Evolutionary conservation across 2,329 filamentous ascomycete species (phyloP), one percentile per base, ranked within the genome.

Genomic region (Talaromyces funiculosus): DNA sequence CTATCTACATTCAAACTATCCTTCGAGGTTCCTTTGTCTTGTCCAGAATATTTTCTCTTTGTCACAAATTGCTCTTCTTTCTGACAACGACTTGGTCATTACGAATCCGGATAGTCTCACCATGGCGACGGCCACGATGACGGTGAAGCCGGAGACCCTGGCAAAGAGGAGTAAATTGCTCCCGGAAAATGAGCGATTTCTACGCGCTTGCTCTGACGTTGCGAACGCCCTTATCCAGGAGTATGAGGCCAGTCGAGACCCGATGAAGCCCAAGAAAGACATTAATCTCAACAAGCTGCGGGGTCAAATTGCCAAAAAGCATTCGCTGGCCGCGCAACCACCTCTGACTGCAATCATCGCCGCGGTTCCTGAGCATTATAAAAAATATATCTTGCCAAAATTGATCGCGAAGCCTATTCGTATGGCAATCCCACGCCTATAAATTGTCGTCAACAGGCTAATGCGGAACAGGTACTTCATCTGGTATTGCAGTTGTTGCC

Each of bases 281-380:
- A 84, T 97, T 76, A 99, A 99, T 73, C 83, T 99, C 68, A 99
- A 99, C 76, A 83, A 86, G 61, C 77, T 99, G 66, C 87, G 94
- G 49, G 87, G 90, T 59, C 92, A 92, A 72, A 86, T 96, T 64
- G 85, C 94, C 49, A 96, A 94, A 79, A 97, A 97, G 79, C 92
- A 97, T 79, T 89, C 87, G 73, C 81, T 99, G 63, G 88, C 86
- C 74, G 91, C 86, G 63, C 90, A 96, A 67, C 94, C 94, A 33
- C 91, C 95, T 26, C 80, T 99, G 65, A 97, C 93, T 8, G 93
- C 94, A 62, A 99, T 99, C 71, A 97, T 99, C 71, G 91, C 94
- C 59, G 94, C 94, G 9, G 93, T 99, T 37, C 95, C 95, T n/a
- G 94, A 99, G 73, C 92, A 97, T 74, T 97, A 97, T 80, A 99